Evolutionary conservation across 176 grass and related monocot species (phyloP).

Genomic region (Paspalum vaginatum): DNA sequence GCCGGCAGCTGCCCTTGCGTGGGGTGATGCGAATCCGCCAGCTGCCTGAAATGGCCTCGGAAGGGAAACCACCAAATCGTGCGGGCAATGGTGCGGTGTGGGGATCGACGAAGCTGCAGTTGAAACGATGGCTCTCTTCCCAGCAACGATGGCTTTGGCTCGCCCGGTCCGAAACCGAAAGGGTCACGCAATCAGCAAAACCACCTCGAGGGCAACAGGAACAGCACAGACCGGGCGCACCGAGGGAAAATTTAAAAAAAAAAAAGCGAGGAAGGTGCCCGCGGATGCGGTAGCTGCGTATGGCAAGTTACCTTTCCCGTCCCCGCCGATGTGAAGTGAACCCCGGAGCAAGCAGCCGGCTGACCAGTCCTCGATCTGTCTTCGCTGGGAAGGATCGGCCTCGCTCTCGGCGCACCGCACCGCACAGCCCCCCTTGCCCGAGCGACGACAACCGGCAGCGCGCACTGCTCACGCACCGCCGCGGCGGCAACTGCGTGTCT

Average conservation of each 20-base stretch:
- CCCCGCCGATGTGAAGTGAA: conserved; percentile 3
- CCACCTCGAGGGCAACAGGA: not conserved
- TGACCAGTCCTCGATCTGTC: not conserved
- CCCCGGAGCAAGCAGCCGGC: conserved; percentile 29
- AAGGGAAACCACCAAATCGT: not conserved
- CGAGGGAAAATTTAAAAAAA: too few species aligned
- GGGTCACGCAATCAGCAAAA: conserved; percentile 31
- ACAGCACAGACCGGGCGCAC: not conserved
- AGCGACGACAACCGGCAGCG: conserved; percentile 6
- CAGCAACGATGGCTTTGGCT: conserved; percentile 5
- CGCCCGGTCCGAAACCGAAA: not conserved
- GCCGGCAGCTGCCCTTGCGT: not conserved
- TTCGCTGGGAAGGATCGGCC: conserved; percentile 2
- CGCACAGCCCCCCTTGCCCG: conserved; percentile 18
- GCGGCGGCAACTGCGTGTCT: conserved; percentile 30
- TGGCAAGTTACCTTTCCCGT: conserved; percentile 12
- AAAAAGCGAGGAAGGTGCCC: conserved; percentile 9
- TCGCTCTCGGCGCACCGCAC: not conserved
- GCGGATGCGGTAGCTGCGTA: not conserved
- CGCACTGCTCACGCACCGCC: conserved; percentile 44
- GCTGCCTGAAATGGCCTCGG: too few species aligned
- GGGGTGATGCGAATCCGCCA: conserved; percentile 22
- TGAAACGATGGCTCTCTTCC: not conserved
- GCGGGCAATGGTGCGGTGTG: not conserved
- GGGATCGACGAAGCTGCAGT: conserved; percentile 9